Base-by-base conservation (phyloP, 345 rosid species). In the Linum tenue region DNA sequence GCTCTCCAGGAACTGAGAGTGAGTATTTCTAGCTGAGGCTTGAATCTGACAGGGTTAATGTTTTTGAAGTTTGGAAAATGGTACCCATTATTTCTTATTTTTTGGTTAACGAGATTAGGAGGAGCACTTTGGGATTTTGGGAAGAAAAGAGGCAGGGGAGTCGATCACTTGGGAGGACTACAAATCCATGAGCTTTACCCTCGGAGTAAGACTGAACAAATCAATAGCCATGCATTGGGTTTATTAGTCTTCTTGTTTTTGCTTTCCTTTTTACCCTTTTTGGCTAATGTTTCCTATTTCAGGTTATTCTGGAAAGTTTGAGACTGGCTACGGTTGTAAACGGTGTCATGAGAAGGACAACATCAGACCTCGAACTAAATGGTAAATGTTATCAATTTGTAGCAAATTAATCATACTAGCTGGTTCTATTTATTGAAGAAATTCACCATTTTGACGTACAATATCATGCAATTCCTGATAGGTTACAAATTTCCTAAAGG, bases 301-400 rank as follows among this genome's bases (percentile, higher is more conserved):
- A 87, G 90, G 91, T 90, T 37, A 83, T 91, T 16, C 81, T 83
- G 59, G 91, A 89, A 82, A 84, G 95, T 57, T 82, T 85, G 70
- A 85, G 98, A 74, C 81, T 92, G 67, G 92, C 92, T 3, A 81
- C 96, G 38, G 75, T 92, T 66, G 89, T 89, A 41, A 92, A 92
- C 73, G 96, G 98, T 5, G 85, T 87, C 42, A 36, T 89, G 70
- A 84, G 96, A 75, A 92, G 84, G 79, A 83, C 95, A 37, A 86
- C 91, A 10, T 64, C 78, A 55, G 96, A 89, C 56, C 73, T 91
- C 80, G 89, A 89, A 78, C 75, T 91, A 31, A 84, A 89, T 58
- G 98, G 97, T 86, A 69, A 72, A 78, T 17, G 50, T 39, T 60
- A 12, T 42, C 51, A 60, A 40, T 6, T 37, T 22, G 31, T 70